Conservation (phyloP, 2,329 filamentous ascomycete species). For the Pseudopyrenochaeta lycopersici region DNA sequence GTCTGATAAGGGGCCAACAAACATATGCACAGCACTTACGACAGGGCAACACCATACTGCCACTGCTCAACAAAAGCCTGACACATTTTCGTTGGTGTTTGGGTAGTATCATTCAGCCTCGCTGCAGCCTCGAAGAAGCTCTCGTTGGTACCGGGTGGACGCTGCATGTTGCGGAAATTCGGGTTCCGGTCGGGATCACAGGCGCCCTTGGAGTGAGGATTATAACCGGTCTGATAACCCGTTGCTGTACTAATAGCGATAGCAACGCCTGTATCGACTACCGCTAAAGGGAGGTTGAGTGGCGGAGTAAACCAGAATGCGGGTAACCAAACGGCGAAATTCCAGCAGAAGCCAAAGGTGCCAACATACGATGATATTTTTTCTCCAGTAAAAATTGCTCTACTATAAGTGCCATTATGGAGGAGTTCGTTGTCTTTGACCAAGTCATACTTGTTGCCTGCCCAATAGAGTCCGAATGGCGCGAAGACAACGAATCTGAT, state of each 20-base stretch:
- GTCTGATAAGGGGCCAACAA: not conserved
- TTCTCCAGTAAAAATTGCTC: conserved; percentile 12
- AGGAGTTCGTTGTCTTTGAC: conserved; percentile 16
- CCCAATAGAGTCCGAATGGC: conserved; percentile 8
- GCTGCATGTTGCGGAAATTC: not conserved
- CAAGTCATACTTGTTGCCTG: conserved; percentile 6
- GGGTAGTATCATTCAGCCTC: conserved; percentile 28
- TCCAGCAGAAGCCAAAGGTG: conserved; percentile 6
- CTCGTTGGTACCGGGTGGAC: conserved; percentile 28
- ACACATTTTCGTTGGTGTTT: conserved; percentile 29
- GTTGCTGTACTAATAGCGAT: conserved; percentile 9
- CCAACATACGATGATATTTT: conserved; percentile 18
- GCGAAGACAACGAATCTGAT: conserved; percentile 12
- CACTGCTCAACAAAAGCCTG: conserved; percentile 30
- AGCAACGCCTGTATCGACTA: conserved; percentile 12
- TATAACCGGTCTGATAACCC: conserved; percentile 14
- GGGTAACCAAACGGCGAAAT: conserved; percentile 7
- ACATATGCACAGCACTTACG: conserved; percentile 12
- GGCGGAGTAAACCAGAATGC: conserved; percentile 8
- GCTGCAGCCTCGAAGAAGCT: conserved; percentile 39
- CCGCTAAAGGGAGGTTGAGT: conserved; percentile 13
- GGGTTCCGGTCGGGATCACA: conserved; percentile 4
- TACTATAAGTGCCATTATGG: conserved; percentile 18
- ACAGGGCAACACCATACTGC: conserved; percentile 28
- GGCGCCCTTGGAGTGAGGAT: conserved; percentile 3